Base-by-base conservation (phyloP, 495 filamentous ascomycete genomes). In the Chaetomium fimeti region DNA sequence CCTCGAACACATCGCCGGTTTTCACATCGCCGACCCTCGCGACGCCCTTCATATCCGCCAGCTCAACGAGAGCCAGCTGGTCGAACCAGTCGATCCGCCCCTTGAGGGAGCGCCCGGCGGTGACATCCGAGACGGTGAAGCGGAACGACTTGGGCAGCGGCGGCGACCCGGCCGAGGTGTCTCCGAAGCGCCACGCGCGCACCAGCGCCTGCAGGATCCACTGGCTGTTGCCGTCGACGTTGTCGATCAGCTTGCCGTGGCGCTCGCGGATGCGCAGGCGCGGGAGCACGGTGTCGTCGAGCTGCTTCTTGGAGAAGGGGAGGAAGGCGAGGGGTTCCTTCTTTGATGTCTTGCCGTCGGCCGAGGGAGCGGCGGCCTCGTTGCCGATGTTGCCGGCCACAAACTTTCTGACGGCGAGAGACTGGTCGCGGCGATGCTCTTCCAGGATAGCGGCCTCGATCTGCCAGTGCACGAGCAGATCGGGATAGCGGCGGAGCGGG, bases 401-500 rank as follows among this genome's bases (percentile, higher is more conserved):
- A 8, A 62, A 47, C 16, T 69, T 54, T 22, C 68, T 51, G 45
- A 59, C 82, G 43, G 84, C 71, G 42, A 91, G 81, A 25, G 75
- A 80, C 5, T 76, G 68, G 15, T 85, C 84, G 8, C 79, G 78
- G 38, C 78, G 75, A 22, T 81, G 76, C 77, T 94, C 92, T 71
- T 89, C 84, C 9, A 87, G 82, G 45, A 98, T 72, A 0, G 88
- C 89, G 0, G 91, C 87, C 74, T 95, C 88, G 66, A 98, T 92
- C 69, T 98, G 93, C 83, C 91, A 97, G 74, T 97, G 92, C 0
- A 84, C 80, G n/a, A 97, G 77, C 65, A 98, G 75, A 73, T 98
- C 94, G 18, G 77, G 76, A 75, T 88, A 97, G 32, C 94, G 84
- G 20, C 94, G 90, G 9, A 98, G 80, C 3, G 94, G 94, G 66